Evolutionary conservation across 1,284 basidiomycete species (phyloP).

Genomic region (Malassezia caprae): DNA sequence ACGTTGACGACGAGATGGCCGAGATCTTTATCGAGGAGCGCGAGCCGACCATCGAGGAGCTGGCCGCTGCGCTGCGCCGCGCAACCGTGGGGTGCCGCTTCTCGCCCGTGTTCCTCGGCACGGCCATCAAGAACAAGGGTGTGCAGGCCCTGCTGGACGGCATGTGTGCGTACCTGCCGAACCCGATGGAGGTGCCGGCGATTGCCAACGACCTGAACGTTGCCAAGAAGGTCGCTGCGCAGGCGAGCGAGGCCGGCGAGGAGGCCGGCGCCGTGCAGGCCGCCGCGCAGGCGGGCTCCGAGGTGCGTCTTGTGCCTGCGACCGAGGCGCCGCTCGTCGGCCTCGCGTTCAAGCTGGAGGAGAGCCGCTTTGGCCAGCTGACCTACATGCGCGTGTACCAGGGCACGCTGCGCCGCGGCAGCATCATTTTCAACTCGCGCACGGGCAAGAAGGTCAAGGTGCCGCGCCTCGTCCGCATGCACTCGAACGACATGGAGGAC

Average conservation of each 20-base stretch:
- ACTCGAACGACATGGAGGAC: constrained; percentile 98
- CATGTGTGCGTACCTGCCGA: constrained; percentile 87
- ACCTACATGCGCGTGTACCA: constrained; percentile 99
- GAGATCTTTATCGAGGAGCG: constrained; percentile 74
- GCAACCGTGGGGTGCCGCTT: constrained; percentile 80
- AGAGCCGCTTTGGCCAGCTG: constrained; percentile 90
- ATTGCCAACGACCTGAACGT: constrained; percentile 71
- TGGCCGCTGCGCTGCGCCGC: constrained; percentile 74
- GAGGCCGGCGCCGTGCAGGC: constrained; percentile 26
- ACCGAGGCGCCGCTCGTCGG: constrained; percentile 73
- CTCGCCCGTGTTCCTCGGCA: constrained; percentile 91
- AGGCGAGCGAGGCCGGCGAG: constrained; percentile 29
- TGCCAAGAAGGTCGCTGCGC: constrained; percentile 50
- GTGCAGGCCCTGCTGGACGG: constrained; percentile 91
- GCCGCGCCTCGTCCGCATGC: constrained; percentile 94
- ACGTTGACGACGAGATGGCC: constrained; percentile 87
- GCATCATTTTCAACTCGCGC: constrained; percentile 79
- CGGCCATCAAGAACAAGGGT: constrained; percentile 93
- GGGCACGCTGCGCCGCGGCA: constrained; percentile 75
- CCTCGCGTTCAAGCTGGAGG: constrained; percentile 96
- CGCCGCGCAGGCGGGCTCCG: constrained; percentile 28
- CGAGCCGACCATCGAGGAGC: constrained; percentile 53
- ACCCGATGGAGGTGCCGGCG: constrained; percentile 69
- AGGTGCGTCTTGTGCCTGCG: constrained; percentile 36
- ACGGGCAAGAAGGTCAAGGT: constrained; percentile 98